Evolutionary conservation across 1,284 basidiomycete genomes (phyloP), one percentile per base, ranked within the genome.

Genomic region (Ganoderma resinaceum): DNA sequence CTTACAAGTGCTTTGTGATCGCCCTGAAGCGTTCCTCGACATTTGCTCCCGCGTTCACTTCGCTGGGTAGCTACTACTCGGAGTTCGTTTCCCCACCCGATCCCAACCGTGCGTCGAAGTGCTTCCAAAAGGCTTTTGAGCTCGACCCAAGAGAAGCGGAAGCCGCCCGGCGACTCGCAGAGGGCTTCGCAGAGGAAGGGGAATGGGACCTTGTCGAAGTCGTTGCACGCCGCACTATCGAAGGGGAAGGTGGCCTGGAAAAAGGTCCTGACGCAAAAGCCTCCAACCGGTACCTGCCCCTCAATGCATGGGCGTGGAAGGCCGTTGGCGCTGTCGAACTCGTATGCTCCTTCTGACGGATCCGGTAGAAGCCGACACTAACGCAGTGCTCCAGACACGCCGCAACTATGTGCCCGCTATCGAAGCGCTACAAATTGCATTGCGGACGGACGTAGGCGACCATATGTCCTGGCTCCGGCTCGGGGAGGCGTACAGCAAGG

Each of bases 71-170:
- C 61, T 97, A 96, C 81, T 99, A 99, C 78, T 82, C 88, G 23
- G 91, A 95, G 63, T 85, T 84, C 64, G 81, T 87, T 16, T 81
- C 84, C 16, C 95, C 95, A 1, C 88, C 91, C 0, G 97, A 99
- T 79, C 89, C 89, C 11, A 88, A 89, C 12, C 90, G 97, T 53
- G 93, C 97, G 1, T 93, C 94, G 20, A 97, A 97, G 78, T 99
- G 98, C 78, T 99, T 98, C 82, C 97, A 99, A 76, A 99, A 98
- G 76, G 98, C 98, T 0, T 99, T 99, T 75, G 98, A 99, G 80
- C 88, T 99, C 2, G 97, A 99, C 80, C 88, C 96, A 1, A 87
- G 92, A 16, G 95, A 99, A 80, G 90, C 89, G 14, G 90, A 93
- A 18, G 96, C 98, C 1, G 98, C 97, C 0, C 85, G 87, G 61